Evolutionary conservation across 768 basidiomycete species (phyloP).

Genomic region (Galerina marginata): DNA sequence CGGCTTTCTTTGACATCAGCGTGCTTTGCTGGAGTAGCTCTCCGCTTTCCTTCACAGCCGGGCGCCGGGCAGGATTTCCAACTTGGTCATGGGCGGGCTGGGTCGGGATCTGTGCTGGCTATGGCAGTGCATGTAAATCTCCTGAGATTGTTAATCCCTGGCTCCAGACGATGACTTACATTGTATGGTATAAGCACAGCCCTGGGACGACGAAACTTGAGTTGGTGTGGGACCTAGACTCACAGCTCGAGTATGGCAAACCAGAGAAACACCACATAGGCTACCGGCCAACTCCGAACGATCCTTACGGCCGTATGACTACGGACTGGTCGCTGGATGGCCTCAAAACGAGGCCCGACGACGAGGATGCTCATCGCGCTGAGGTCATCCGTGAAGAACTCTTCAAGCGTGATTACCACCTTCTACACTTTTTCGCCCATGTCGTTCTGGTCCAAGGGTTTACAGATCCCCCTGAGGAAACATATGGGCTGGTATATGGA

Average conservation of each 20-base stretch:
- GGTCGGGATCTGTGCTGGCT: background rate
- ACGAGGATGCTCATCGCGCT: background rate
- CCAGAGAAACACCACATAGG: background rate
- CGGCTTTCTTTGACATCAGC: conserved; percentile 1
- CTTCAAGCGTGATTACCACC: background rate
- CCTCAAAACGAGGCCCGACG: background rate
- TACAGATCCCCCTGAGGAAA: too few relatives aligned
- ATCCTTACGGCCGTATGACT: background rate
- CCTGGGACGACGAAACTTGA: background rate
- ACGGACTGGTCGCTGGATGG: too few relatives aligned
- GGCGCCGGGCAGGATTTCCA: conserved; percentile 1
- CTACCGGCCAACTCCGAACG: background rate
- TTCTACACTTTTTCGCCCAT: conserved; percentile 5
- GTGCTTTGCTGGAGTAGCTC: background rate
- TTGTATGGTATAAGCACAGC: conserved; percentile 2
- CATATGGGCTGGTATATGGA: background rate
- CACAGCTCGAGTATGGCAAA: background rate
- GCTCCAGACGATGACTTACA: background rate
- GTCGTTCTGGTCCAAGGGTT: background rate
- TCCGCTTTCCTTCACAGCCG: background rate
- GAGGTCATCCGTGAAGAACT: background rate
- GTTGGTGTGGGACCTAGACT: conserved; percentile 1
- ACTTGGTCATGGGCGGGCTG: conserved; percentile 14
- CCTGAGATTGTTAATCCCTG: background rate
- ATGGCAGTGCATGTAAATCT: background rate